phyloP scores from a whole-genome alignment of 179 eudicot genomes.

The Spergularia azorica region DNA sequence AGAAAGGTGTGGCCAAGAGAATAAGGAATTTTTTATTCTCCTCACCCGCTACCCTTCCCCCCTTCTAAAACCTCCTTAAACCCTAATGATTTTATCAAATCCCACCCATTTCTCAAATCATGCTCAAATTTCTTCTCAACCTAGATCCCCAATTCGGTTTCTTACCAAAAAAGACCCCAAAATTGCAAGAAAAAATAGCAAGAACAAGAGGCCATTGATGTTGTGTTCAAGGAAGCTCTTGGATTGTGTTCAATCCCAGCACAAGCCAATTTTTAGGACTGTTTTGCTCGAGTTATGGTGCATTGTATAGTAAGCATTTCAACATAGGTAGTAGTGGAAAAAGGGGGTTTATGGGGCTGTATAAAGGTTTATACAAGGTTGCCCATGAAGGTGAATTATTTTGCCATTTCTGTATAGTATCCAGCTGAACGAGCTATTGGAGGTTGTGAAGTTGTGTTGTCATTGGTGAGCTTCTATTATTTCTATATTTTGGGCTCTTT shows the following conservation, averaged over 20 bases:
- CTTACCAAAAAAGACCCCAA: conserved; percentile 11
- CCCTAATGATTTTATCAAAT: conserved; percentile 3
- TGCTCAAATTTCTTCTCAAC: conserved; percentile 15
- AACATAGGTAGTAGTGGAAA: too few relatives aligned
- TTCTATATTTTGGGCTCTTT: background rate
- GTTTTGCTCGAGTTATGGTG: too few relatives aligned
- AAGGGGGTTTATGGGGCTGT: too few relatives aligned
- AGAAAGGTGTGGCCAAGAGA: conserved; percentile 54
- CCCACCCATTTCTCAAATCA: background rate
- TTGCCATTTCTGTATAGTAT: too few relatives aligned
- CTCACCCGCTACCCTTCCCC: conserved; percentile 1
- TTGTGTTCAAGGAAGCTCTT: conserved; percentile 45
- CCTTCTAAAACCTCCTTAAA: conserved; percentile 16
- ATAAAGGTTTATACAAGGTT: too few relatives aligned
- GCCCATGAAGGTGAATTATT: too few relatives aligned
- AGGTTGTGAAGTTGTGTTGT: background rate
- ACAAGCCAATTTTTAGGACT: too few relatives aligned
- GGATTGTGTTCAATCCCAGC: conserved; percentile 16
- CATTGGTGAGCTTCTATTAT: too few relatives aligned
- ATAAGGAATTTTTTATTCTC: conserved; percentile 33
- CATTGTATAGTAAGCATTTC: too few relatives aligned
- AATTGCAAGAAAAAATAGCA: conserved; percentile 6
- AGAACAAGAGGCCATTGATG: conserved; percentile 30
- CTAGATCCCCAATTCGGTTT: conserved; percentile 30
- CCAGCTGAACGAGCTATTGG: background rate